Base-by-base conservation (phyloP, 2,329 filamentous ascomycete genomes). In the Myriosclerotinia duriaeana region DNA sequence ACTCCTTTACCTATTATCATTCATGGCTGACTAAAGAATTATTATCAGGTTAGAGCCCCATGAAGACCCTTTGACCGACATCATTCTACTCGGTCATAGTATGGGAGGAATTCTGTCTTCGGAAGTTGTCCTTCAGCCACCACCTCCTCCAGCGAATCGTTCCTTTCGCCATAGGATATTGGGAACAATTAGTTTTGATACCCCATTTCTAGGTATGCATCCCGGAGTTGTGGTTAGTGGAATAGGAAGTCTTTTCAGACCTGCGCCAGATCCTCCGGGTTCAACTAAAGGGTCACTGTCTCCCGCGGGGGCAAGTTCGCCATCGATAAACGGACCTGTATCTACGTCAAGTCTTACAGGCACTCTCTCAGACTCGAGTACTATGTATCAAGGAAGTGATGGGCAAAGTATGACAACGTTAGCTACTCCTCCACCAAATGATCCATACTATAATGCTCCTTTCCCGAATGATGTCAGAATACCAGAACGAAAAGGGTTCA, bases 31-130 rank as follows among this genome's bases (percentile, higher is more conserved):
- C 62, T 8, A 38, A 36, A 40, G 4, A 17, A 15, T 36, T 12
- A 34, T 40, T 17, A 42, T 40, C 67, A 87, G 84, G 92, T 81
- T 96, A 40, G 81, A 84, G 67, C 92, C 92, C 8, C 91, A 96
- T 72, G 89, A 94, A 76, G 85, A 85, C 38, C 79, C 83, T 5
- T 84, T 81, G 26, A 93, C 92, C 1, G 93, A 97, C 79, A 83
- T 96, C 2, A 82, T 97, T 26, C 82, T 97, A 3, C 81, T 96
- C 3, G 93, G 93, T 0, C 93, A 97, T 77, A 96, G 91, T 53
- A 94, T 97, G 87, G 93, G 93, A 20, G 93, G 93, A 1, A 82
- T 97, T 34, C 78, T 97, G 36, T 86, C 90, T 36, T 91, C 91
- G 1, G 93, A 97, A 72, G 85, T 96, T 36, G 87, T 87, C 3